phyloP scores from a whole-genome alignment of 1,284 basidiomycete species.

The Naganishia liquefaciens region DNA sequence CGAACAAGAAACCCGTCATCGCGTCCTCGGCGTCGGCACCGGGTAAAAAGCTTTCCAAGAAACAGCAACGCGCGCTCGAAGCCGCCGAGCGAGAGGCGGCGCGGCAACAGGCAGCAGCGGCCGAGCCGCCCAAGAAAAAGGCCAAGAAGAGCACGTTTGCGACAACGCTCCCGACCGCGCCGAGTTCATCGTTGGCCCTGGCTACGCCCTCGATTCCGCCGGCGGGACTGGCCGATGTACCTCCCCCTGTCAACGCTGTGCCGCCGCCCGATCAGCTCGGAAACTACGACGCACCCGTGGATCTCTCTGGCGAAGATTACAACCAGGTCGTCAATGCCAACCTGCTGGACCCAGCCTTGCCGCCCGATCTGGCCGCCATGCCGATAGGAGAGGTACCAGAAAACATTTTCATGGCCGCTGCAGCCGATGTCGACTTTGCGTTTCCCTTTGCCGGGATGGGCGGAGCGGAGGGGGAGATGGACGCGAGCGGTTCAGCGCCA shows the following conservation, averaged over 20 bases:
- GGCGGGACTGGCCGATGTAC: slow-evolving; percentile 2
- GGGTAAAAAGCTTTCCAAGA: slow-evolving; percentile 24
- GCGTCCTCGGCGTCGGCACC: background rate
- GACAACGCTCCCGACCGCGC: background rate
- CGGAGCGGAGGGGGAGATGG: background rate
- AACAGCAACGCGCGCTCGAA: slow-evolving; percentile 17
- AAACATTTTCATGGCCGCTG: slow-evolving; percentile 24
- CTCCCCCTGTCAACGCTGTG: background rate
- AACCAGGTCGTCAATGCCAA: slow-evolving; percentile 14
- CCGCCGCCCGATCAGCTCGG: background rate
- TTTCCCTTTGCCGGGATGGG: slow-evolving; percentile 18
- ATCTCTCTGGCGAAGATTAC: slow-evolving; percentile 14
- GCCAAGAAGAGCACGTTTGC: slow-evolving; percentile 24
- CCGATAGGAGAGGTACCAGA: slow-evolving; percentile 24
- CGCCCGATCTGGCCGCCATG: slow-evolving; percentile 23
- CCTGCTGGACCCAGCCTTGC: slow-evolving; percentile 19
- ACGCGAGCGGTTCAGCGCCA: background rate
- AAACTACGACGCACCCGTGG: slow-evolving; percentile 5
- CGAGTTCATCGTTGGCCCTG: background rate
- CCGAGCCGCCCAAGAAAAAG: slow-evolving; percentile 29
- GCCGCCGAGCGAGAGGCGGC: slow-evolving; percentile 19
- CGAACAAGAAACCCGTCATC: slow-evolving; percentile 9
- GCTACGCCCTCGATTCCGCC: slow-evolving; percentile 11
- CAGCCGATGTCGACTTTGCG: slow-evolving; percentile 20
- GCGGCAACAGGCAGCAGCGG: slow-evolving; percentile 4